A percentile compares a stretch with the other conserved stretches of the same genome.
Conservation (phyloP, 2,329 filamentous ascomycete genomes). For the Dothidotthia symphoricarpi region DNA sequence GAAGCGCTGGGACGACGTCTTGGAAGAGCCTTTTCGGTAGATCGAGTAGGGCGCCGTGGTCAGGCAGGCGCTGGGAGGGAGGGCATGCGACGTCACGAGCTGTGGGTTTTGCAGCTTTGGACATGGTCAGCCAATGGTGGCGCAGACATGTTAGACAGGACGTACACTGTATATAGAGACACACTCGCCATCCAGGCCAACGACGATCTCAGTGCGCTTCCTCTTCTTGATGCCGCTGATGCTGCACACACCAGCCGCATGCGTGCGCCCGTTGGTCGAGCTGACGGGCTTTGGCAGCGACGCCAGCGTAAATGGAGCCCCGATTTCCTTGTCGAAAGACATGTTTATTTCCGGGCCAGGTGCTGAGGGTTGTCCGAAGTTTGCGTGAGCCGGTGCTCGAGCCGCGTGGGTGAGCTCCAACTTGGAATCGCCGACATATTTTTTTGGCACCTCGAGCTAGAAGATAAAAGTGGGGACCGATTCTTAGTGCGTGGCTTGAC, state of each 20-base stretch:
- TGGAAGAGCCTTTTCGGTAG: conserved; percentile 50
- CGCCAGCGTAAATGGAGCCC: conserved; percentile 44
- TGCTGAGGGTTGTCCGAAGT: conserved; percentile 12
- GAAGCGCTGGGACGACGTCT: conserved; percentile 49
- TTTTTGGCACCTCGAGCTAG: conserved; percentile 10
- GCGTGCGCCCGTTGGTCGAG: conserved; percentile 40
- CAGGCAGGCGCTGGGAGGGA: conserved; percentile 60
- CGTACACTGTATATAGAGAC: conserved; percentile 63
- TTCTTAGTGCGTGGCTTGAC: conserved; percentile 3
- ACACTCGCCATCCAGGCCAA: conserved; percentile 60
- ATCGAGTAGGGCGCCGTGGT: conserved; percentile 59
- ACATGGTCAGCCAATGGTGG: conserved; percentile 14
- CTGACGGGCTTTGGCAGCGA: conserved; percentile 47
- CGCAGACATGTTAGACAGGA: no score
- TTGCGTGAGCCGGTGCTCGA: conserved; percentile 21
- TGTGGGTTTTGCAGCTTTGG: conserved; percentile 59
- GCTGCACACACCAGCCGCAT: conserved; percentile 52
- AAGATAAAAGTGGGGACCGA: conserved; percentile 9
- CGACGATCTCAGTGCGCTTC: conserved; percentile 61
- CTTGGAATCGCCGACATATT: conserved; percentile 6
- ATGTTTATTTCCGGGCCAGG: conserved; percentile 33
- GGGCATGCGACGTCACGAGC: conserved; percentile 59
- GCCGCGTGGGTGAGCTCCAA: conserved; percentile 14
- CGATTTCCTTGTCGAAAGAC: conserved; percentile 39
- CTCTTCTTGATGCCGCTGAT: conserved; percentile 57